A percentile compares a stretch with the other conserved stretches of the same genome.
These are phyloP conservation scores for Stenogyne calaminthoides DNA, from an alignment of 305 asterid genomes.

Conservation along the genomic window DNA sequence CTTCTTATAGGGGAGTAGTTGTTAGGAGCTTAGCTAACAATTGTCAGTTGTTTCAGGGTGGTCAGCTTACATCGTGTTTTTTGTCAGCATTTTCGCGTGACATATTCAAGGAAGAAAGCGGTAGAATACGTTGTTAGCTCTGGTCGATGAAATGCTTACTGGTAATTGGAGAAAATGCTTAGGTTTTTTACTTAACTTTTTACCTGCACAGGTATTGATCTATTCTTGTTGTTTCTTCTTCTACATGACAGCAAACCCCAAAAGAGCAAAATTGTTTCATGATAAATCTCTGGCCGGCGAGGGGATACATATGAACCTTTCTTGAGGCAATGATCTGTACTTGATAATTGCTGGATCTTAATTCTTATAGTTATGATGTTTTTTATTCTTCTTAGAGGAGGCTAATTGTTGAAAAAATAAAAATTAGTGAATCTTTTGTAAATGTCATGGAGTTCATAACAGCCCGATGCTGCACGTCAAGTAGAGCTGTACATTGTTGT, in stretches of 20 bases:
- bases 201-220: constrained; percentile 27
- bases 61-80: constrained; percentile 71
- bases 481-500: constrained; percentile 15
- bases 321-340: constrained; percentile 57
- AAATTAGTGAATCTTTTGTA: neutral
- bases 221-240: constrained; percentile 17
- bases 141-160: constrained; percentile 85
- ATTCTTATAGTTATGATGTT: constrained; percentile 18
- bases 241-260: constrained; percentile 70
- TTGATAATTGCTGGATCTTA: constrained; percentile 17
- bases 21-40: constrained; percentile 17
- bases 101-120: constrained; percentile 86
- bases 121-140: constrained; percentile 84
- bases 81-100: constrained; percentile 83
- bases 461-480: constrained; percentile 22
- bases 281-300: constrained; percentile 69
- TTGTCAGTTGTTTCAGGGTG: constrained; percentile 62
- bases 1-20: constrained; percentile 1
- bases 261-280: constrained; percentile 84
- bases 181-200: constrained; percentile 9
- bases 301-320: constrained; percentile 90
- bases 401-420: neutral
- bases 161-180: constrained; percentile 46
- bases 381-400: constrained; percentile 11
- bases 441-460: neutral